Conservation (phyloP, 73 alveolate species). For the Uronychia setigera region DNA sequence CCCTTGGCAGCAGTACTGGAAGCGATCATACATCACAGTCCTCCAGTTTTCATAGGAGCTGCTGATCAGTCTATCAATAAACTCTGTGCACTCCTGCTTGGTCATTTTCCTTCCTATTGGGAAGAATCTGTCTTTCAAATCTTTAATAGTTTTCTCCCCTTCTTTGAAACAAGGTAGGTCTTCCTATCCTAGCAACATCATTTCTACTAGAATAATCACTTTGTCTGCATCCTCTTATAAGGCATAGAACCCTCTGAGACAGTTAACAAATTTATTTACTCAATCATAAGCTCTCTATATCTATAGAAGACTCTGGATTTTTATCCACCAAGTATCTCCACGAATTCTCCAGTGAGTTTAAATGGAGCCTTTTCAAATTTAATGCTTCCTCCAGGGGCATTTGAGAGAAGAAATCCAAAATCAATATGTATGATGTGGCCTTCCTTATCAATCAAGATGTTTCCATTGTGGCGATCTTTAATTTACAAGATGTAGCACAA, state of each 20-base stretch:
- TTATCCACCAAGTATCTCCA: conserved; percentile 93
- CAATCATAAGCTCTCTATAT: conserved; percentile 72
- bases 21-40: conserved; percentile 85
- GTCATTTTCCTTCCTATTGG: conserved; percentile 79
- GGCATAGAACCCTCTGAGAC: conserved; percentile 83
- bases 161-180: conserved; percentile 94
- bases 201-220: conserved; percentile 88
- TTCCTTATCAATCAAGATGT: conserved; percentile 90
- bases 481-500: conserved; percentile 92
- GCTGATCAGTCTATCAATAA: conserved; percentile 69
- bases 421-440: conserved; percentile 97
- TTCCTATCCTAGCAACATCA: conserved; percentile 94
- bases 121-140: conserved; percentile 85
- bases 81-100: conserved; percentile 64
- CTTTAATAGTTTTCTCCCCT: conserved; percentile 88
- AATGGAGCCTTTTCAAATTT: conserved; percentile 98
- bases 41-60: conserved; percentile 83
- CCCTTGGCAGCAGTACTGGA: conserved; percentile 87
- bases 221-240: conserved; percentile 89
- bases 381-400: conserved; percentile 96
- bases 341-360: conserved; percentile 94
- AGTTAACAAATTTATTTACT: conserved; percentile 8
- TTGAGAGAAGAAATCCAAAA: conserved; percentile 94
- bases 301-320: conserved; percentile 67
- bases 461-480: conserved; percentile 98